Evolutionary conservation across 2,329 filamentous ascomycete genomes (phyloP).

Genomic region (Coniochaeta prunicola): DNA sequence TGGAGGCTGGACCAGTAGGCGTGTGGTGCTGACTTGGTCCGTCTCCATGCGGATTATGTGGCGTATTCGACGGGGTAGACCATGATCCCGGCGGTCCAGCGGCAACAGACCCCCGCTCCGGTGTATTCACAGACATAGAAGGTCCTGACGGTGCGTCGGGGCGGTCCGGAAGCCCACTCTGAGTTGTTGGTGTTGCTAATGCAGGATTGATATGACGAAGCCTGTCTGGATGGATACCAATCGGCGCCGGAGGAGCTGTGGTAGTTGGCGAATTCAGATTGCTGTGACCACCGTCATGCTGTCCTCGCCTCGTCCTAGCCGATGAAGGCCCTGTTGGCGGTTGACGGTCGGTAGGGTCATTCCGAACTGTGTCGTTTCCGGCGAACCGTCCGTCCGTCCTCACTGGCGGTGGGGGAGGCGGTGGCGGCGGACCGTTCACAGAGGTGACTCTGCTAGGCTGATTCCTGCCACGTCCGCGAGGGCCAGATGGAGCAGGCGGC

Average conservation of each 20-base stretch:
- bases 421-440: slow-evolving; percentile 20
- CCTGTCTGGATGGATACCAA: slow-evolving; percentile 33
- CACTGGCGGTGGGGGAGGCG: slow-evolving; percentile 18
- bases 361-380: slow-evolving; percentile 29
- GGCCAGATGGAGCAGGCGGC: slow-evolving; percentile 38
- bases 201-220: slow-evolving; percentile 27
- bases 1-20: slow-evolving; percentile 24
- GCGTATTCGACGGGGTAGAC: slow-evolving; percentile 20
- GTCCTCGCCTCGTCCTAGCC: slow-evolving; percentile 37
- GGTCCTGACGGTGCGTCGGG: not conserved
- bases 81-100: slow-evolving; percentile 6
- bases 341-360: slow-evolving; percentile 40
- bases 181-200: slow-evolving; percentile 7
- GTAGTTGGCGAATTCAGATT: slow-evolving; percentile 14
- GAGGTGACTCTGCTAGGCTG: slow-evolving; percentile 17
- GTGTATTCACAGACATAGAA: slow-evolving; percentile 13
- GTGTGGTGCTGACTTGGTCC: slow-evolving; percentile 10
- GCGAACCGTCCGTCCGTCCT: slow-evolving; percentile 36
- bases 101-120: slow-evolving; percentile 14
- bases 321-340: slow-evolving; percentile 48
- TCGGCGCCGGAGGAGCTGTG: slow-evolving; percentile 8
- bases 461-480: slow-evolving; percentile 30
- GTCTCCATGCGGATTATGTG: slow-evolving; percentile 19
- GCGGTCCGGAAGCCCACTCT: slow-evolving; percentile 7
- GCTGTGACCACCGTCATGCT: slow-evolving; percentile 23